Conservation (phyloP, 441 rosid genomes). For the Jatropha multifida region DNA sequence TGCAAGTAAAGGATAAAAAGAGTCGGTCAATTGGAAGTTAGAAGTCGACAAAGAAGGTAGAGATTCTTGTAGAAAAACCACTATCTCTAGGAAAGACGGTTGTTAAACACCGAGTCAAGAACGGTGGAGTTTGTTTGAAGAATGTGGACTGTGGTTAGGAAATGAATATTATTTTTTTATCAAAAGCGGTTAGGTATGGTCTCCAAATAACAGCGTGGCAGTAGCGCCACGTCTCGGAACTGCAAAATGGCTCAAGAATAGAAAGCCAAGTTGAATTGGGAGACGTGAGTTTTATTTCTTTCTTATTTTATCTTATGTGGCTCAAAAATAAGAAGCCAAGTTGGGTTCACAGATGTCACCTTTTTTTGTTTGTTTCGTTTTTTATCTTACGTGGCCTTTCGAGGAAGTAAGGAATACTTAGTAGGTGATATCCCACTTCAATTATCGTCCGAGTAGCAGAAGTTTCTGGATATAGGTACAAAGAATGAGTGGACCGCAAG, state of each 20-base stretch:
- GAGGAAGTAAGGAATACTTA: no score
- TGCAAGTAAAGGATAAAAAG: not conserved
- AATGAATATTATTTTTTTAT: not conserved
- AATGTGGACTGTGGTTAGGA: not conserved
- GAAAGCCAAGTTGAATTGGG: not conserved
- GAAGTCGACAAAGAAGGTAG: not conserved
- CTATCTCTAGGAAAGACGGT: not conserved
- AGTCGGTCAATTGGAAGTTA: not conserved
- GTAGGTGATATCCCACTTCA: not conserved
- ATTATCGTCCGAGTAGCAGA: not conserved
- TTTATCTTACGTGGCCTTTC: no score
- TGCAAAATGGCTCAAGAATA: not conserved
- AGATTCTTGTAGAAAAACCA: not conserved
- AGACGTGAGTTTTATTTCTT: no score
- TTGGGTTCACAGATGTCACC: no score
- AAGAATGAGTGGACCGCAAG: no score
- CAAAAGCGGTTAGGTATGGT: no score
- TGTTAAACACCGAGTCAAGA: not conserved
- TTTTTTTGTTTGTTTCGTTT: no score
- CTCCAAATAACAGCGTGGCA: no score
- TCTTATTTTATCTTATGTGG: no score
- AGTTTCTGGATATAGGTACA: no score
- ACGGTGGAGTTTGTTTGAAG: not conserved
- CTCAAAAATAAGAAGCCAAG: no score
- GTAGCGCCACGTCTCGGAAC: not conserved